A percentile compares a stretch with the other conserved stretches of the same genome.
phyloP scores from a whole-genome alignment of 106 monocot genomes.

The Acorus gramineus region DNA sequence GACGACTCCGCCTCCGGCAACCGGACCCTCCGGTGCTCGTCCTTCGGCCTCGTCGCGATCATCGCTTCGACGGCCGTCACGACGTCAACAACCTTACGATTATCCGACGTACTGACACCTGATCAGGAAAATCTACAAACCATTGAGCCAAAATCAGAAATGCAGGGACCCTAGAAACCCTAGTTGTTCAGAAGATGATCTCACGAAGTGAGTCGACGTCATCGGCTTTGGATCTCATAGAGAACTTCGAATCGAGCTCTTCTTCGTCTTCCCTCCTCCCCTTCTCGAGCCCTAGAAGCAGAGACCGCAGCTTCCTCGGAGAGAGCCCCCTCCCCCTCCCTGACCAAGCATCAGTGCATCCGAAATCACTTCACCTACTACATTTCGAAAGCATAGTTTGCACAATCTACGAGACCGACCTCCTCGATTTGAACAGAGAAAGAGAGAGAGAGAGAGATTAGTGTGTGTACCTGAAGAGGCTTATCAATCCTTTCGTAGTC shows the following conservation, averaged over 20 bases:
- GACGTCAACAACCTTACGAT: slow-evolving; percentile 40
- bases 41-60: background rate
- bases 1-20: slow-evolving; percentile 4
- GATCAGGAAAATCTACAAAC: background rate
- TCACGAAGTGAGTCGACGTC: slow-evolving; percentile 10
- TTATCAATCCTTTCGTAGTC: slow-evolving; percentile 43
- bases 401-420: background rate
- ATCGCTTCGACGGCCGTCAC: slow-evolving; percentile 30
- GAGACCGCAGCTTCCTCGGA: slow-evolving; percentile 49
- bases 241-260: slow-evolving; percentile 20
- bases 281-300: slow-evolving; percentile 62
- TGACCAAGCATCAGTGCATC: too few relatives aligned
- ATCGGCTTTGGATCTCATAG: slow-evolving; percentile 24
- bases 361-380: background rate
- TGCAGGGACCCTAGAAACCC: background rate
- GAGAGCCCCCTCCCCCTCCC: slow-evolving; percentile 44
- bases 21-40: slow-evolving; percentile 5
- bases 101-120: slow-evolving; percentile 28
- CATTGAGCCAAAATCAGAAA: background rate
- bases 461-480: slow-evolving; percentile 7
- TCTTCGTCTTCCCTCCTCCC: slow-evolving; percentile 24
- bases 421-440: background rate
- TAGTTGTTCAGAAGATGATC: background rate
- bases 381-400: background rate
- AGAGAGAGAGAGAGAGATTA: background rate